A percentile compares a stretch with the other conserved stretches of the same genome.
Conservation (phyloP, 305 asterid species). For the Andrographis paniculata region DNA sequence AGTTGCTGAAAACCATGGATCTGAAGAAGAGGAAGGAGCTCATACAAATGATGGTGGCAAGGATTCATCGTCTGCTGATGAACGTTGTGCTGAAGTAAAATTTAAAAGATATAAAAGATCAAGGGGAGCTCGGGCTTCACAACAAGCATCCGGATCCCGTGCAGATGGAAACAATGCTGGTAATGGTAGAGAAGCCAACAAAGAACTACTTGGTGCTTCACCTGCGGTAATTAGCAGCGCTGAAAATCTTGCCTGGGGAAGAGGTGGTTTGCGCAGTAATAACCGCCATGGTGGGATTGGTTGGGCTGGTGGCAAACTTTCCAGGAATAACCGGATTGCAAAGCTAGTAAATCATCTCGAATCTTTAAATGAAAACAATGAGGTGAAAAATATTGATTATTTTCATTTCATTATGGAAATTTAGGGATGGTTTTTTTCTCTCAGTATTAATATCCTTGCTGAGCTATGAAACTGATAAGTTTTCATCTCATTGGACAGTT, state of each 20-base stretch:
- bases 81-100: constrained; percentile 58
- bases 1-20: constrained; percentile 51
- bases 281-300: constrained; percentile 55
- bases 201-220: constrained; percentile 34
- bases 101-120: constrained; percentile 67
- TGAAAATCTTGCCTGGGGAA: constrained; percentile 55
- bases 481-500: constrained; percentile 27
- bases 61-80: constrained; percentile 86
- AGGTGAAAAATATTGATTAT: constrained; percentile 29
- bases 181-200: constrained; percentile 51
- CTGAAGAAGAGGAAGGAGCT: constrained; percentile 85
- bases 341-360: constrained; percentile 66
- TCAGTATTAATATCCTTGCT: background rate
- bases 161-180: constrained; percentile 55
- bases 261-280: constrained; percentile 82
- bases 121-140: constrained; percentile 50
- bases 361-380: constrained; percentile 45
- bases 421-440: background rate
- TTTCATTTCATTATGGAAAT: constrained; percentile 10
- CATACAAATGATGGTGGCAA: constrained; percentile 66
- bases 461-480: constrained; percentile 5
- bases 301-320: constrained; percentile 45
- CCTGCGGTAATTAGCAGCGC: background rate
- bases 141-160: constrained; percentile 52
- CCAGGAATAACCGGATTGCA: constrained; percentile 52